A percentile compares a stretch with the other conserved stretches of the same genome.
Conservation (phyloP, 1,284 basidiomycete genomes). For the Ganoderma lingzhi region DNA sequence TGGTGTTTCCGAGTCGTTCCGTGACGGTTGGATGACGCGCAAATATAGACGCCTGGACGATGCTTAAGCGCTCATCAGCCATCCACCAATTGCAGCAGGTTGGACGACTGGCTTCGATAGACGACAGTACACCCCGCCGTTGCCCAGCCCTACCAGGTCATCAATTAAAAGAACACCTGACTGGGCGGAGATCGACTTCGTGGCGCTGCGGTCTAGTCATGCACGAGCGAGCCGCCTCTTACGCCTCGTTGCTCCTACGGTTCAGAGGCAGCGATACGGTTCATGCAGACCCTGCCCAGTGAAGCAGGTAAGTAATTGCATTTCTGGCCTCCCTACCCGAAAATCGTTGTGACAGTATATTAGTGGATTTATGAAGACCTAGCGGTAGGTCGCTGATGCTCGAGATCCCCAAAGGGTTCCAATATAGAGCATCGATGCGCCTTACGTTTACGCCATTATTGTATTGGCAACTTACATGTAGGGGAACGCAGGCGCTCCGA, state of each 20-base stretch:
- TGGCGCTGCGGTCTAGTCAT: not conserved
- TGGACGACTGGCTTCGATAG: not conserved
- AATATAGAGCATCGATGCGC: no score
- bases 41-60: not conserved
- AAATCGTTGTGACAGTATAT: not conserved
- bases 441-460: no score
- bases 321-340: not conserved
- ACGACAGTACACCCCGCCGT: not conserved
- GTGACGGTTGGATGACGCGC: not conserved
- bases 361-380: no score
- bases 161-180: not conserved
- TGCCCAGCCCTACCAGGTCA: not conserved
- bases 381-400: no score
- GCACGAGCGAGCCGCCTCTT: not conserved
- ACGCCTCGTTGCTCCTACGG: no score
- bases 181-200: not conserved
- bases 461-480: no score
- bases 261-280: not conserved
- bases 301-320: not conserved
- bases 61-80: not conserved
- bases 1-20: constrained; percentile 4
- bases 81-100: not conserved
- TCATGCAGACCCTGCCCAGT: not conserved
- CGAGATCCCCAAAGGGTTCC: no score
- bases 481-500: not conserved